phyloP scores from a whole-genome alignment of 2,329 filamentous ascomycete species.

The Epichloe typhina region DNA sequence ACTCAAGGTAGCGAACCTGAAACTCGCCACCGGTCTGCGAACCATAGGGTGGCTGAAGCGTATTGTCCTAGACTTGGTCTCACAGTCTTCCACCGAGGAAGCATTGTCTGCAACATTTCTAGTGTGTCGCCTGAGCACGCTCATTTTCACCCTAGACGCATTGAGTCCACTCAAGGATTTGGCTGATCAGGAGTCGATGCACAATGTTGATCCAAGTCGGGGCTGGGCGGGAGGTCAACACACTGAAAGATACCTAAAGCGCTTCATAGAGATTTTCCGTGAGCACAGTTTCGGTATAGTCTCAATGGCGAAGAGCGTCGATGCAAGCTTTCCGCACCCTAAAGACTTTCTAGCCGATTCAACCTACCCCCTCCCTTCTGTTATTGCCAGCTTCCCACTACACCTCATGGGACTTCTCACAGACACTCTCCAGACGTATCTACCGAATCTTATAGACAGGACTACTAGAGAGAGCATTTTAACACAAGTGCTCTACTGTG shows the following conservation, averaged over 20 bases:
- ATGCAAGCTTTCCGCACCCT: conserved; percentile 26
- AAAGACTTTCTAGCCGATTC: conserved; percentile 15
- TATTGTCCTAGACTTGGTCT: conserved; percentile 61
- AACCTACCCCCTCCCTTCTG: conserved; percentile 54
- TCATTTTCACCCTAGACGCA: conserved; percentile 68
- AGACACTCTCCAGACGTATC: conserved; percentile 59
- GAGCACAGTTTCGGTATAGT: conserved; percentile 95
- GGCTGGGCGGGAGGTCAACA: conserved; percentile 67
- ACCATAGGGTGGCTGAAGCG: conserved; percentile 85
- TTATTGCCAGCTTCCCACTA: conserved; percentile 71
- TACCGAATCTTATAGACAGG: conserved; percentile 71
- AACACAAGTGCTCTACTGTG: conserved; percentile 88
- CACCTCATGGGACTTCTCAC: conserved; percentile 72
- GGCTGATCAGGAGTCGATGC: conserved; percentile 67
- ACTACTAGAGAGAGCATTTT: conserved; percentile 73
- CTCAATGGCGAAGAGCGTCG: conserved; percentile 82
- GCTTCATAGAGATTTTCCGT: conserved; percentile 93
- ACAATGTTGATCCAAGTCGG: conserved; percentile 27
- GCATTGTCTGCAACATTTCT: conserved; percentile 74
- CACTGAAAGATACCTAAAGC: conserved; percentile 85
- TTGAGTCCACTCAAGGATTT: conserved; percentile 75
- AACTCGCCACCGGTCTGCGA: conserved; percentile 79
- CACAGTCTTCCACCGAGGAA: conserved; percentile 36
- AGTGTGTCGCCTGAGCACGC: conserved; percentile 68
- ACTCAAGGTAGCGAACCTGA: conserved; percentile 65